A percentile compares a stretch with the other conserved stretches of the same genome.
phyloP scores from a whole-genome alignment of 2,329 filamentous ascomycete species.

The Ascochyta koolunga region DNA sequence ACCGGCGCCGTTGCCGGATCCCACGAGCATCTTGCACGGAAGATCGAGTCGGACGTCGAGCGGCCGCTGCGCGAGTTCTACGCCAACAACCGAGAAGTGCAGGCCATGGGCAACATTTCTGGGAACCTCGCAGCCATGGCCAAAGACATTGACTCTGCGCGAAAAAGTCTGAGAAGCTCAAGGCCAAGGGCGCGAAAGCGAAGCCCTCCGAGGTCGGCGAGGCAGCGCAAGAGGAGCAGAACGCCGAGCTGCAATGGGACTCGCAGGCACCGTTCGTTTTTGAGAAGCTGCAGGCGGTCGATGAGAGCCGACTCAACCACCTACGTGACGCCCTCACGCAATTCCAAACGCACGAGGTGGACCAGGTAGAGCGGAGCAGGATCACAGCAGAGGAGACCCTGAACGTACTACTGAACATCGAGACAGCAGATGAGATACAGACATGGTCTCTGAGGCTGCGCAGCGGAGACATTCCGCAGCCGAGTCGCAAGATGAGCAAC shows the following conservation, averaged over 20 bases:
- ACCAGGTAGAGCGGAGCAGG: conserved; percentile 79
- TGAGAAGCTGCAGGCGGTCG: conserved; percentile 86
- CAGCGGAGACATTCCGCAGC: conserved; percentile 44
- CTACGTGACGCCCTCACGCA: conserved; percentile 90
- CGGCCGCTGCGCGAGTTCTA: conserved; percentile 78
- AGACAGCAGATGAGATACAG: conserved; percentile 85
- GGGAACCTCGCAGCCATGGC: conserved; percentile 80
- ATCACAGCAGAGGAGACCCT: conserved; percentile 78
- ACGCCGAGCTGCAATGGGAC: conserved; percentile 85
- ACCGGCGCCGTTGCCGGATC: conserved; percentile 82
- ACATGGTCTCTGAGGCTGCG: conserved; percentile 63
- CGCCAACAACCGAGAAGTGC: conserved; percentile 73
- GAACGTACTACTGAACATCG: conserved; percentile 82
- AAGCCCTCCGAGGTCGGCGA: conserved; percentile 78
- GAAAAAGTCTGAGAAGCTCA: conserved; percentile 87
- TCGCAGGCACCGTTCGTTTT: conserved; percentile 94
- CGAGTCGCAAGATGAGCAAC: conserved; percentile 42
- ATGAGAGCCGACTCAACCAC: conserved; percentile 88
- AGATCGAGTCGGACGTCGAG: conserved; percentile 89
- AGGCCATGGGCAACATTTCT: conserved; percentile 80
- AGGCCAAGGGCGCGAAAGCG: conserved; percentile 76
- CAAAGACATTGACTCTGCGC: conserved; percentile 81
- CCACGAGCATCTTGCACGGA: conserved; percentile 78
- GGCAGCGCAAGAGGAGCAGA: conserved; percentile 75
- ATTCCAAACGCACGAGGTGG: conserved; percentile 89